A percentile compares a stretch with the other conserved stretches of the same genome.
Evolutionary conservation across 129 eudicot species (phyloP).

Genomic region (Pulicaria dysenterica): DNA sequence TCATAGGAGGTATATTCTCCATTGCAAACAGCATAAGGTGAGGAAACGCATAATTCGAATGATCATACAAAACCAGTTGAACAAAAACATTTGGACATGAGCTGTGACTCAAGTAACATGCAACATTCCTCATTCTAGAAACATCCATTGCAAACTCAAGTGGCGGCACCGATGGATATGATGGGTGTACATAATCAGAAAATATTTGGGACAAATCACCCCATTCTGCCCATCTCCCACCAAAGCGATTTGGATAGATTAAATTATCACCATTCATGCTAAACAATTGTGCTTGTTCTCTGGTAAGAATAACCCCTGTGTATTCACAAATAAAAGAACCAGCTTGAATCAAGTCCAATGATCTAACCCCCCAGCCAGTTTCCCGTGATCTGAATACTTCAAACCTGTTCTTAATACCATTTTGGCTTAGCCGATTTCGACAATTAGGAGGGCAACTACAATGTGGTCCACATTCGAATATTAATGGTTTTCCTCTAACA

Average conservation of each 20-base stretch:
- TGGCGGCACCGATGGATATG: slow-evolving; percentile 62
- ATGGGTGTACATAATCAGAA: slow-evolving; percentile 57
- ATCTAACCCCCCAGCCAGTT: slow-evolving; percentile 83
- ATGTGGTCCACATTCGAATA: slow-evolving; percentile 75
- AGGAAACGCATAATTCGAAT: slow-evolving; percentile 65
- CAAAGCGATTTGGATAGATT: slow-evolving; percentile 72
- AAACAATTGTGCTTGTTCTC: slow-evolving; percentile 51
- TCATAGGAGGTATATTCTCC: slow-evolving; percentile 93
- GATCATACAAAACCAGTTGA: slow-evolving; percentile 84
- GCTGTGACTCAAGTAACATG: slow-evolving; percentile 86
- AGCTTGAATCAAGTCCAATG: slow-evolving; percentile 60
- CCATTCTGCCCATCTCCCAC: slow-evolving; percentile 83
- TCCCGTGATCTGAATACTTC: slow-evolving; percentile 78
- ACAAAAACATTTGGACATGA: slow-evolving; percentile 72
- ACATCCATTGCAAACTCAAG: slow-evolving; percentile 85
- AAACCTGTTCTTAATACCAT: slow-evolving; percentile 55
- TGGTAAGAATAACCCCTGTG: slow-evolving; percentile 51
- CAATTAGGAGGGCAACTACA: slow-evolving; percentile 71
- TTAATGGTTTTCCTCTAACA: slow-evolving; percentile 57
- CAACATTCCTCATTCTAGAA: slow-evolving; percentile 74
- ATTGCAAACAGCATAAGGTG: slow-evolving; percentile 81
- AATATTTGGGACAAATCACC: slow-evolving; percentile 68
- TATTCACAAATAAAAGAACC: slow-evolving; percentile 50
- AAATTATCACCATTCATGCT: slow-evolving; percentile 52
- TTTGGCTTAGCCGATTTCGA: slow-evolving; percentile 67